phyloP scores from a whole-genome alignment of 495 filamentous ascomycete species.

The Xylaria grammica region DNA sequence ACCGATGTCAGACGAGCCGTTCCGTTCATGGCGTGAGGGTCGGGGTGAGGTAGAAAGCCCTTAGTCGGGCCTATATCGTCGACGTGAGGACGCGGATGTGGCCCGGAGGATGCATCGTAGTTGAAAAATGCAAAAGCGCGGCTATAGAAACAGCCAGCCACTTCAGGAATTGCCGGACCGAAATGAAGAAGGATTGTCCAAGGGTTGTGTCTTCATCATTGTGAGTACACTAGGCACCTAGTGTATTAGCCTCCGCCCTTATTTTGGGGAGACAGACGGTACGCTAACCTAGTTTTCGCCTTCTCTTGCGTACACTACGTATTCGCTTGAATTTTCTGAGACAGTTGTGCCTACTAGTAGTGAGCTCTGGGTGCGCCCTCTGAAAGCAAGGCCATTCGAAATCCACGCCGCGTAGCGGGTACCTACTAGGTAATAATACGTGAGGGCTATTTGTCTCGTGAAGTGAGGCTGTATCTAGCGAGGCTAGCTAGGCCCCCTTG shows the following conservation, averaged over 20 bases:
- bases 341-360: no score
- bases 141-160: background rate
- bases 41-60: background rate
- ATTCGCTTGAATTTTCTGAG: background rate
- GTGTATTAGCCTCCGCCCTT: no score
- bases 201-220: background rate
- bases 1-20: conserved; percentile 12
- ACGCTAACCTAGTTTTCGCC: no score
- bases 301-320: no score
- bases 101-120: background rate
- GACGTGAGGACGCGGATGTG: background rate
- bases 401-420: background rate
- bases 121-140: background rate
- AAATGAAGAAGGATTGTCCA: conserved; percentile 13
- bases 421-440: background rate
- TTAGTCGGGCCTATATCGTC: background rate
- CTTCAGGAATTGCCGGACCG: conserved; percentile 7
- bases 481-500: background rate
- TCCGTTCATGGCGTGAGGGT: background rate
- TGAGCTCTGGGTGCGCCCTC: background rate
- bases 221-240: background rate
- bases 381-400: background rate
- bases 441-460: background rate
- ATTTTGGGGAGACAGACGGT: no score
- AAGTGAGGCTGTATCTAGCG: conserved; percentile 10